Evolutionary conservation across 2,329 filamentous ascomycete species (phyloP).

Genomic region (Diaporthe humulicola): DNA sequence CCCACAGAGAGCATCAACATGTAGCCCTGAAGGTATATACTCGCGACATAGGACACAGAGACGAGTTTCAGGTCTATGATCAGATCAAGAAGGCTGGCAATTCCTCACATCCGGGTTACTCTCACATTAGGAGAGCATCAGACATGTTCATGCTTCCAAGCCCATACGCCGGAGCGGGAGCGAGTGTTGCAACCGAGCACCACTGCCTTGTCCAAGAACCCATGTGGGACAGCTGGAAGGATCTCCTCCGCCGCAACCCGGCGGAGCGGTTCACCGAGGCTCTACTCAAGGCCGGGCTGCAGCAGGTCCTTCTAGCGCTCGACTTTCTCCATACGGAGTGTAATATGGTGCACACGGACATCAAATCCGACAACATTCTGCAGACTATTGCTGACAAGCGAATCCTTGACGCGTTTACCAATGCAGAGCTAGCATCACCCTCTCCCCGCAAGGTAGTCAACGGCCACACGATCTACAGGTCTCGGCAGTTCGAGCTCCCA

Average conservation of each 20-base stretch:
- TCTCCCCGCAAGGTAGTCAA: background rate
- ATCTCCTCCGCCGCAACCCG: background rate
- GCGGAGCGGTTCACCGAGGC: background rate
- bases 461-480: background rate
- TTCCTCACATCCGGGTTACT: background rate
- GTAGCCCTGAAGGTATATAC: background rate
- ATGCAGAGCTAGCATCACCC: background rate
- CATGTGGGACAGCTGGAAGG: constrained; percentile 21
- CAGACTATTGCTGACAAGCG: constrained; percentile 44
- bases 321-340: constrained; percentile 21
- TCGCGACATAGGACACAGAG: background rate
- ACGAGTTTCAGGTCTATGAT: background rate
- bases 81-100: background rate
- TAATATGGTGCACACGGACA: constrained; percentile 30
- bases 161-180: background rate
- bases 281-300: background rate
- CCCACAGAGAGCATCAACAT: background rate
- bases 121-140: background rate
- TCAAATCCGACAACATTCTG: constrained; percentile 45
- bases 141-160: background rate
- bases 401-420: constrained; percentile 34
- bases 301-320: background rate
- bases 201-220: background rate
- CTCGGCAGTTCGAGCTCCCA: constrained; percentile 1
- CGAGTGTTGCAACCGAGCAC: background rate